Conservation (phyloP, 2,329 filamentous ascomycete genomes). For the Aspergillus sp. region DNA sequence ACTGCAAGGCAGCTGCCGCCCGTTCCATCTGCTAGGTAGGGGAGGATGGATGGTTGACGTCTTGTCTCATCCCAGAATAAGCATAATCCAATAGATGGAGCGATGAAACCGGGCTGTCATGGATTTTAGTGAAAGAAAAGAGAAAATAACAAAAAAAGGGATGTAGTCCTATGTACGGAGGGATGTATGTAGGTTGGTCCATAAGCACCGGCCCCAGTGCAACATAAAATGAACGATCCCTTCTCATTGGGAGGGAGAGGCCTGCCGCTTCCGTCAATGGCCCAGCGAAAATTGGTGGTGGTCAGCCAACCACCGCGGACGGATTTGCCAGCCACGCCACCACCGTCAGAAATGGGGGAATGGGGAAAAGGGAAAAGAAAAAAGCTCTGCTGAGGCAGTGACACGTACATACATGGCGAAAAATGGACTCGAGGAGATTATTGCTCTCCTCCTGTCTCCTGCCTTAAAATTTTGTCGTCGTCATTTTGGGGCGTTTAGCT, state of each 20-base stretch:
- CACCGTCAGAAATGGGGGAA: not conserved
- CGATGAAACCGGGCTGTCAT: conserved; percentile 1
- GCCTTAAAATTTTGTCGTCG: conserved; percentile 1
- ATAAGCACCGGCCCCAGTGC: not conserved
- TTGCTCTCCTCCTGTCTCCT: not conserved
- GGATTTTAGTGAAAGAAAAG: not conserved
- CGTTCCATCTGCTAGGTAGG: too few species aligned
- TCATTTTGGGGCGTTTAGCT: not conserved
- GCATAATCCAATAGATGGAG: not conserved
- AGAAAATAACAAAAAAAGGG: not conserved
- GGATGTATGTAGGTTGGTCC: not conserved
- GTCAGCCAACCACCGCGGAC: conserved; percentile 20
- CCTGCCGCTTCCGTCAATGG: conserved; percentile 2
- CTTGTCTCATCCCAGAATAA: conserved; percentile 1
- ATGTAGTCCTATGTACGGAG: not conserved
- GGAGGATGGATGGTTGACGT: not conserved
- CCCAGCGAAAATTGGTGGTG: conserved; percentile 10
- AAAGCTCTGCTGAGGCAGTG: conserved; percentile 9
- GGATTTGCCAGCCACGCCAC: conserved; percentile 24
- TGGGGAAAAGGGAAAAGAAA: not conserved
- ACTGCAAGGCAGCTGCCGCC: not conserved
- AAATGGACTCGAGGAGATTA: not conserved
- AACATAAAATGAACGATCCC: not conserved
- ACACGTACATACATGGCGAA: conserved; percentile 8
- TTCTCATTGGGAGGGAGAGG: conserved; percentile 1